phyloP scores from a whole-genome alignment of 1,139 yeast species.

The Zygoascus sp. region DNA sequence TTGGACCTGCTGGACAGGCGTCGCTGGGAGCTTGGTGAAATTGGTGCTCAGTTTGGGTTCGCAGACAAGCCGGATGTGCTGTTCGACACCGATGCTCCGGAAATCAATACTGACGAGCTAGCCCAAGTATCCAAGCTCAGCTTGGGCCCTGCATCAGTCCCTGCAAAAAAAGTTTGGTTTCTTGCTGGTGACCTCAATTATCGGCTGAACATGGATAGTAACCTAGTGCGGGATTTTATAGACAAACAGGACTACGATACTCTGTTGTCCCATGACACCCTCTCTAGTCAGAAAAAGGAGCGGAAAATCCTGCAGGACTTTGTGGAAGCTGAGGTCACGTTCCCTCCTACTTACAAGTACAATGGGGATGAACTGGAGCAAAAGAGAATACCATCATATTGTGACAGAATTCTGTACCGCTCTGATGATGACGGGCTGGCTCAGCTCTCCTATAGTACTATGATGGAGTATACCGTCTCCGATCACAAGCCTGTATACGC shows the following conservation, averaged over 20 bases:
- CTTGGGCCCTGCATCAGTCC: neutral
- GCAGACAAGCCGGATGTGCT: constrained; percentile 18
- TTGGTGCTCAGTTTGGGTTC: constrained; percentile 31
- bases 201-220: constrained; percentile 47
- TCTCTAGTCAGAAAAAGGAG: constrained; percentile 48
- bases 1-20: constrained; percentile 35
- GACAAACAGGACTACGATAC: constrained; percentile 43
- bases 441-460: constrained; percentile 13
- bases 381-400: constrained; percentile 71
- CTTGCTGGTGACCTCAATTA: constrained; percentile 77
- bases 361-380: constrained; percentile 30
- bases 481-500: constrained; percentile 76
- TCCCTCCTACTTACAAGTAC: constrained; percentile 72
- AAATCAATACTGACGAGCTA: constrained; percentile 9
- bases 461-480: constrained; percentile 40
- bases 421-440: constrained; percentile 16
- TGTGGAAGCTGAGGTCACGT: constrained; percentile 56
- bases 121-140: neutral
- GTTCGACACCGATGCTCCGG: constrained; percentile 23
- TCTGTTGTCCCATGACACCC: constrained; percentile 55
- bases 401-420: constrained; percentile 59
- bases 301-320: constrained; percentile 58
- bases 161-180: constrained; percentile 34
- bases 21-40: constrained; percentile 43
- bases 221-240: constrained; percentile 43